Evolutionary conservation across 129 eudicot genomes (phyloP).

Genomic region (Ambrosia trifida): DNA sequence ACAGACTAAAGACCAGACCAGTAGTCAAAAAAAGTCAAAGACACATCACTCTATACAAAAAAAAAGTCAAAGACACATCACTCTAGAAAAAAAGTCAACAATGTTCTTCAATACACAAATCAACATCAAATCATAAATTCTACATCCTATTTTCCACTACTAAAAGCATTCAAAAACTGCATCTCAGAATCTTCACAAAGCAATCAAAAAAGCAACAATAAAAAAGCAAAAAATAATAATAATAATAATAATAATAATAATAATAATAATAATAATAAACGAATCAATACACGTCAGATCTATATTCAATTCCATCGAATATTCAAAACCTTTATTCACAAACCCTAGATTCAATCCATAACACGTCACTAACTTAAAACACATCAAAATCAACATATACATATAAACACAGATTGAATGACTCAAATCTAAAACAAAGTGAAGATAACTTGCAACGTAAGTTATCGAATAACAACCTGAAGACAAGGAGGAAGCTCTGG

Average conservation of each 20-base stretch:
- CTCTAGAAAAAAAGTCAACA: background rate
- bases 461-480: conserved; percentile 50
- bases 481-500: conserved; percentile 95
- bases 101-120: background rate
- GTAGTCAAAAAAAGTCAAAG: background rate
- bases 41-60: background rate
- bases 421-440: background rate
- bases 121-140: conserved; percentile 6
- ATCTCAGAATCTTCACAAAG: conserved; percentile 27
- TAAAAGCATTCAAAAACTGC: conserved; percentile 28
- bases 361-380: conserved; percentile 19
- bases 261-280: too few species aligned
- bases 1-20: background rate
- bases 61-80: background rate
- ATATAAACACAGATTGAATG: background rate
- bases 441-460: background rate
- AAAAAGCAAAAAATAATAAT: background rate
- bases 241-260: too few species aligned
- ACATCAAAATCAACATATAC: conserved; percentile 3
- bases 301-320: too few species aligned
- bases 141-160: background rate
- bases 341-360: conserved; percentile 16
- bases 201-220: conserved; percentile 31
- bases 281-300: conserved; percentile 35
- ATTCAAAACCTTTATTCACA: too few species aligned